A percentile compares a stretch with the other conserved stretches of the same genome.
These are phyloP conservation scores for Parathielavia appendiculata DNA, from an alignment of 495 filamentous ascomycete species.

Conservation along the genomic window DNA sequence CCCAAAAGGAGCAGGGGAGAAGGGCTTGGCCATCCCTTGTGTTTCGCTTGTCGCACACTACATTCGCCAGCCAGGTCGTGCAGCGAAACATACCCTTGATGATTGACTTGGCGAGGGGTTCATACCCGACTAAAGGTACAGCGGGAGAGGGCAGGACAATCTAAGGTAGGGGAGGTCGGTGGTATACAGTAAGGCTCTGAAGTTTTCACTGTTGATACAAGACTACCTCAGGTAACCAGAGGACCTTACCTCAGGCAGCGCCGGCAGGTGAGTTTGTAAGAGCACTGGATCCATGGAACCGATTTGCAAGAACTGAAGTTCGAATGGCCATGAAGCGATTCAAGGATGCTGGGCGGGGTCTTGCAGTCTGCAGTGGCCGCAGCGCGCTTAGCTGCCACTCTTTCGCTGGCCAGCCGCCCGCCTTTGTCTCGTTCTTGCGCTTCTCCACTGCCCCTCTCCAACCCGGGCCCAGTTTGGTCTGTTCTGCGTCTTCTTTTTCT, in stretches of 20 bases:
- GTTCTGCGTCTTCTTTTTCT: neutral
- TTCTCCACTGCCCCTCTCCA: neutral
- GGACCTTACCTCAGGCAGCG: neutral
- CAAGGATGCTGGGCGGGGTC: constrained; percentile 3
- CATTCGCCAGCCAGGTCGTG: neutral
- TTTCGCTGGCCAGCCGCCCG: constrained; percentile 1
- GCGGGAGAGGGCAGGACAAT: no score
- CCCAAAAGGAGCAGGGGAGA: neutral
- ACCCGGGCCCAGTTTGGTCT: neutral
- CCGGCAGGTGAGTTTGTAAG: neutral
- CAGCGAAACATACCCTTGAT: neutral
- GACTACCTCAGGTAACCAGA: no score
- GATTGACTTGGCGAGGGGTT: no score
- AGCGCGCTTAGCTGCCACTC: constrained; percentile 10
- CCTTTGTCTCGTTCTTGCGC: neutral
- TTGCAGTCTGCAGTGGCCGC: neutral
- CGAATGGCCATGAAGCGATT: neutral
- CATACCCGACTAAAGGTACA: no score
- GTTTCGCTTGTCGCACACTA: neutral
- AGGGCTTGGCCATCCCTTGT: neutral
- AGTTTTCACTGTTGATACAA: no score
- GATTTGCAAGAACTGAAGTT: neutral
- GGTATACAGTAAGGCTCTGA: no score
- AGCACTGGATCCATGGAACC: neutral
- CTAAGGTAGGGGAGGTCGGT: no score